Evolutionary conservation across 1,284 basidiomycete genomes (phyloP).

Genomic region (Cryptococcus neoformans): DNA sequence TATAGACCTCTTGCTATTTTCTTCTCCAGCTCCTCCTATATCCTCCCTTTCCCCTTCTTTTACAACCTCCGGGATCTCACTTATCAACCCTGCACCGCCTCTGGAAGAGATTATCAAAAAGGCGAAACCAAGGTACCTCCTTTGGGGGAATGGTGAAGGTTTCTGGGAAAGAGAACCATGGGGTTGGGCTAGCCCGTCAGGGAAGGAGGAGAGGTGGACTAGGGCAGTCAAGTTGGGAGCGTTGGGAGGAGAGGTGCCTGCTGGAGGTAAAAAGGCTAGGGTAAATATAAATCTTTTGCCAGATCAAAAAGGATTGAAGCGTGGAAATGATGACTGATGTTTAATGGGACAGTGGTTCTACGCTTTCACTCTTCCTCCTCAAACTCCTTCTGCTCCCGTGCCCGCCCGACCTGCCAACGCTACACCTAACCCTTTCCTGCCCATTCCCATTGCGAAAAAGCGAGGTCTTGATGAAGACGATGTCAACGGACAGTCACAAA

Average conservation of each 20-base stretch:
- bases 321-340: no score
- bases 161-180: conserved; percentile 95
- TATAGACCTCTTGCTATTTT: conserved; percentile 79
- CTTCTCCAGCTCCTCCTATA: conserved; percentile 70
- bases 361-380: conserved; percentile 62
- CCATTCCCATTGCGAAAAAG: conserved; percentile 38
- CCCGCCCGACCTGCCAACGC: conserved; percentile 35
- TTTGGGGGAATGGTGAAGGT: conserved; percentile 56
- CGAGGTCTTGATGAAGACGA: conserved; percentile 56
- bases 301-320: neutral
- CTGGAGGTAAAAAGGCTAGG: conserved; percentile 70
- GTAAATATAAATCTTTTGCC: conserved; percentile 52
- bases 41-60: conserved; percentile 61
- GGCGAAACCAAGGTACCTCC: conserved; percentile 43
- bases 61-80: conserved; percentile 50
- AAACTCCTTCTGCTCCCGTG: conserved; percentile 36
- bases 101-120: conserved; percentile 63
- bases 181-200: conserved; percentile 67
- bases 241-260: conserved; percentile 63
- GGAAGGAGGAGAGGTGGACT: conserved; percentile 58
- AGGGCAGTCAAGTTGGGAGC: conserved; percentile 80
- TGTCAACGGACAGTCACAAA: conserved; percentile 48
- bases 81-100: conserved; percentile 55
- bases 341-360: conserved; percentile 63
- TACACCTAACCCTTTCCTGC: conserved; percentile 39